Conservation (phyloP, 768 basidiomycete species). For the Pleurotus tuoliensis region DNA sequence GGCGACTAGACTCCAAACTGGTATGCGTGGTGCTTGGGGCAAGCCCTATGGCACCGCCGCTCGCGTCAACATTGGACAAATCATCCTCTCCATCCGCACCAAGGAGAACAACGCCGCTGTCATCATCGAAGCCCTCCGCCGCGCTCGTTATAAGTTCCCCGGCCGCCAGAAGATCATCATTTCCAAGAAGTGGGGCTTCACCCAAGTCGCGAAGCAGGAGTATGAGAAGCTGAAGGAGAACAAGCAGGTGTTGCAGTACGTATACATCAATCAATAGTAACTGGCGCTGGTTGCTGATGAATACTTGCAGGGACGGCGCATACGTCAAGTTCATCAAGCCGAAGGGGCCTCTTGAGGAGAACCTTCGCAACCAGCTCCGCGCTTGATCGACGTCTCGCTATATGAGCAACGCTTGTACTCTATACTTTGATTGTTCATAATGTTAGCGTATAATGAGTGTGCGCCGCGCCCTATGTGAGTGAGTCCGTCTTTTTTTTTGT, state of each 20-base stretch:
- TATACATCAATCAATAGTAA: constrained; percentile 18
- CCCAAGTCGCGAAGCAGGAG: constrained; percentile 86
- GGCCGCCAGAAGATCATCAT: constrained; percentile 96
- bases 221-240: constrained; percentile 87
- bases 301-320: constrained; percentile 72
- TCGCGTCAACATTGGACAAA: constrained; percentile 95
- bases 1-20: constrained; percentile 73
- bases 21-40: constrained; percentile 99
- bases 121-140: constrained; percentile 94
- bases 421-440: too few species aligned
- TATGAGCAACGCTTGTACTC: background rate
- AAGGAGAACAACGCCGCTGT: constrained; percentile 85
- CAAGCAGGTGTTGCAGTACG: constrained; percentile 84
- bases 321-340: constrained; percentile 93
- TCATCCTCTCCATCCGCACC: constrained; percentile 84
- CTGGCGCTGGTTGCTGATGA: background rate
- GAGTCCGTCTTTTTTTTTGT: too few species aligned
- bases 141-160: constrained; percentile 99
- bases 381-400: constrained; percentile 41
- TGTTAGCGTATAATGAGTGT: too few species aligned
- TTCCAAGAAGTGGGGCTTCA: constrained; percentile 99
- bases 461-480: too few species aligned
- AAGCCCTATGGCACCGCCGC: constrained; percentile 97
- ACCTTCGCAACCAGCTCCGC: constrained; percentile 79
- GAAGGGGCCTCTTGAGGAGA: constrained; percentile 80